Evolutionary conservation across 164 flowering plant species (phyloP), one percentile per base, ranked within the genome.

Genomic region (Liquidambar formosana): DNA sequence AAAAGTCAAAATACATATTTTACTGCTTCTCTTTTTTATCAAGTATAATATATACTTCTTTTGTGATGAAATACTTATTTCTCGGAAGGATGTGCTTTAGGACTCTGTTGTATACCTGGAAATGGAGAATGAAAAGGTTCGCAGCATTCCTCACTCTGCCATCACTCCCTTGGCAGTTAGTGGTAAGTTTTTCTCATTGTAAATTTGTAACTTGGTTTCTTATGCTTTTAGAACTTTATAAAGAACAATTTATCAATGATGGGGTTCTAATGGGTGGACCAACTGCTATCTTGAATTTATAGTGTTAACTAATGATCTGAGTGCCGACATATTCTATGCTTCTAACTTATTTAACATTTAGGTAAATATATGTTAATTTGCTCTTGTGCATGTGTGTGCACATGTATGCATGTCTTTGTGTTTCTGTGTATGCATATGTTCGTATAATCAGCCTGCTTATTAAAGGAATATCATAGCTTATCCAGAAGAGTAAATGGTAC

Each of bases 81-180:
- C 53, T 64, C 4, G 2, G 62, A 69, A 51, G 65, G 21, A 12
- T 77, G 41, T 66, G 45, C 52, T 75, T n/a, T 70, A 96, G 99
- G 96, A 81, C 64, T 81, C 76, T 76, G 77, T 79, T 57, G 65
- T 81, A 19, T 63, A 77, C 71, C 71, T 96, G 77, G 75, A 79
- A 51, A 47, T 84, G 81, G 97, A 89, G 78, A 78, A 81, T 70
- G 87, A 79, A 69, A 91, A 87, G 81, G 87, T 75, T 52, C 94
- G 99, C 57, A 79, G 70, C 49, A 86, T 96, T 69, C 88, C 95
- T 67, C 92, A 89, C 64, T 74, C 84, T 52, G 88, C 82, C 38
- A 68, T 83, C 67, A 71, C 90, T 71, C 99, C 99, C 18, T 78
- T 93, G 71, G 97, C 98, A 68, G 97, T 93, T 11, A 93, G 99